Percentiles rank a stretch among this genome's conserved stretches.
Evolutionary conservation across 306 rosid species (phyloP).

Genomic region (Casuarina cunninghamiana): DNA sequence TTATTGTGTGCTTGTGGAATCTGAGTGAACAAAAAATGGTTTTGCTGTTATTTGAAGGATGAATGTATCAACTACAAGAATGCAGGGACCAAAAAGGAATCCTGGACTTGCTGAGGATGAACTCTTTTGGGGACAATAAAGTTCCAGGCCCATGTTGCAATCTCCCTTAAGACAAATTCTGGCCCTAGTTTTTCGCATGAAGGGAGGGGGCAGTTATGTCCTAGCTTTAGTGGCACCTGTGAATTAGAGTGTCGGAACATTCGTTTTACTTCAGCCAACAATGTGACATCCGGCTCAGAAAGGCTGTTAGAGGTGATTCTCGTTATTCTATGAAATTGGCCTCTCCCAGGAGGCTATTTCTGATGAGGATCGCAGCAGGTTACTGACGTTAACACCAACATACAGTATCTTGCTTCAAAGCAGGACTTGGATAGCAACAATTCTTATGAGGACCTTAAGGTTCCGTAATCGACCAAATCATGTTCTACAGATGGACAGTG

Average conservation of each 20-base stretch:
- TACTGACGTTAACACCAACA: background rate
- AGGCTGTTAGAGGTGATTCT: background rate
- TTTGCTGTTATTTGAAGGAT: background rate
- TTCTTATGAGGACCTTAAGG: background rate
- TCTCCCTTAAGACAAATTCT: background rate
- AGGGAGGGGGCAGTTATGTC: too few species aligned
- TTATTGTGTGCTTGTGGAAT: background rate
- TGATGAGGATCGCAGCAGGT: too few species aligned
- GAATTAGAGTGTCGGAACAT: too few species aligned
- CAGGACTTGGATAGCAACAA: background rate
- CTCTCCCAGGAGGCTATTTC: too few species aligned
- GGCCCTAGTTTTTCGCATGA: too few species aligned
- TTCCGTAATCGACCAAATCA: background rate
- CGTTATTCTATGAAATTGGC: too few species aligned
- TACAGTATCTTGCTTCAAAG: background rate
- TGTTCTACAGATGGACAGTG: background rate
- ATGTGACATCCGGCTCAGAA: background rate
- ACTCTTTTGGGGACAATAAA: background rate
- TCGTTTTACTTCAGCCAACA: background rate
- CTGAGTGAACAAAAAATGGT: background rate
- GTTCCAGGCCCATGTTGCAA: background rate
- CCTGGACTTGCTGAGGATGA: background rate
- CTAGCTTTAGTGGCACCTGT: too few species aligned
- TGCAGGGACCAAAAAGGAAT: background rate
- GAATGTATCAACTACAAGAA: background rate